Conservation (phyloP, 2,329 filamentous ascomycete genomes). For the Alternaria brassicicola region DNA sequence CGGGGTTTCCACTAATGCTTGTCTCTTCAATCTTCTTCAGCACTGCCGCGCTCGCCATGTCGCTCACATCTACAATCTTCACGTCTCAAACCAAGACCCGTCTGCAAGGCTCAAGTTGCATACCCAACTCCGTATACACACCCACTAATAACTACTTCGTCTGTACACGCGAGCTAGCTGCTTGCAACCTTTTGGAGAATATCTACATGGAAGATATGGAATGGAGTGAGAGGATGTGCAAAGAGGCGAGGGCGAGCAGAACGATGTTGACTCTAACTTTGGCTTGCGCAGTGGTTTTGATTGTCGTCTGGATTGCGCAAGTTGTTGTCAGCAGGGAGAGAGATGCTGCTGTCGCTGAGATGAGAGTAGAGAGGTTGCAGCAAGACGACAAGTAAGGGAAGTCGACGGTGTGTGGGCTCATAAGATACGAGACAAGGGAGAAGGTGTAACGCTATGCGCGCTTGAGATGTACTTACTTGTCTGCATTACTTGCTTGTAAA, state of each 20-base stretch:
- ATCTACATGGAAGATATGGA: not conserved
- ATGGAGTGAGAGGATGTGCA: not conserved
- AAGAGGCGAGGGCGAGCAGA: not conserved
- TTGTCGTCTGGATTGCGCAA: not conserved
- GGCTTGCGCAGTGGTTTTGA: not conserved
- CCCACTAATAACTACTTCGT: not conserved
- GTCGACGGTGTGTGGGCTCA: not conserved
- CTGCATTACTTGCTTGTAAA: too few relatives aligned
- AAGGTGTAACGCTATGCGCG: not conserved
- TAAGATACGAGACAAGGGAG: not conserved
- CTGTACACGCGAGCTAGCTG: conserved; percentile 4
- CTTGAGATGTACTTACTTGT: not conserved
- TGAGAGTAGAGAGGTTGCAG: not conserved
- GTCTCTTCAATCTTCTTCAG: not conserved
- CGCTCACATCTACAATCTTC: not conserved
- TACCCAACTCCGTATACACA: not conserved
- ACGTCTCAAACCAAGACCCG: not conserved
- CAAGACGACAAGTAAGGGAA: not conserved
- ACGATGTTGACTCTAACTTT: not conserved
- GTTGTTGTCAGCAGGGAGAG: not conserved
- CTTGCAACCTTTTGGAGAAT: not conserved
- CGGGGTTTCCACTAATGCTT: not conserved
- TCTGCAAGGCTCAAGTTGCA: not conserved
- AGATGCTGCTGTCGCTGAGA: not conserved
- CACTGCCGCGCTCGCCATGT: not conserved